Conservation (phyloP, 1,284 basidiomycete genomes). For the Phylloporus sp. region DNA sequence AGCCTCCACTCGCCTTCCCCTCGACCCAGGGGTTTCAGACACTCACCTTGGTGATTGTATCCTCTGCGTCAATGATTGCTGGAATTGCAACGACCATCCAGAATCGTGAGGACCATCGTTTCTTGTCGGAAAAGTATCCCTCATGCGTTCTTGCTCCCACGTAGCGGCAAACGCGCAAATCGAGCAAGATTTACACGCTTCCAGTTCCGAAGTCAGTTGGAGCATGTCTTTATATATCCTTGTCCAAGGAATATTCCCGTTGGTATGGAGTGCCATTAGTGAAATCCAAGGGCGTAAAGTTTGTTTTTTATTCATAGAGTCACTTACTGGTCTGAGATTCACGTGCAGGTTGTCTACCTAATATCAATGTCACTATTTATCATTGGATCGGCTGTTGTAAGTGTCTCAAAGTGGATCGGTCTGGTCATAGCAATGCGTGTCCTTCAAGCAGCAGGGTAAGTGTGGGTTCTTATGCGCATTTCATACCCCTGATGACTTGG, state of each 20-base stretch:
- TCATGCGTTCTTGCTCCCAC: background rate
- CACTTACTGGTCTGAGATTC: background rate
- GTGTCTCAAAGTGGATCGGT: slow-evolving; percentile 65
- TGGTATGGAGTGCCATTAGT: slow-evolving; percentile 78
- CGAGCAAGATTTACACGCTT: slow-evolving; percentile 71
- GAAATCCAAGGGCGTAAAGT: slow-evolving; percentile 86
- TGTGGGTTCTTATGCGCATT: background rate
- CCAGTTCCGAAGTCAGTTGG: slow-evolving; percentile 73
- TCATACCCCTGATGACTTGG: background rate
- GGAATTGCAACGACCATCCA: slow-evolving; percentile 75
- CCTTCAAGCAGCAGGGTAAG: slow-evolving; percentile 69
- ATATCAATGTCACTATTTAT: slow-evolving; percentile 68
- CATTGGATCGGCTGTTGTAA: slow-evolving; percentile 71
- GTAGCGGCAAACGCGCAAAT: slow-evolving; percentile 77
- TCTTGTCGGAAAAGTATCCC: background rate
- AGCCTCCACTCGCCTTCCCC: background rate
- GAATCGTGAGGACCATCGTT: slow-evolving; percentile 58
- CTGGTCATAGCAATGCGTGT: slow-evolving; percentile 79
- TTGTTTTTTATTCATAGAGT: background rate
- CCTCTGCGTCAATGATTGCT: slow-evolving; percentile 73
- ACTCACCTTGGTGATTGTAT: slow-evolving; percentile 63
- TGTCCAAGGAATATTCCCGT: slow-evolving; percentile 73
- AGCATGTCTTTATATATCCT: slow-evolving; percentile 83
- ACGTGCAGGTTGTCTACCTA: slow-evolving; percentile 68
- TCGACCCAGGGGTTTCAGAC: slow-evolving; percentile 47